phyloP scores from a whole-genome alignment of 2,329 filamentous ascomycete species.

The Aureobasidium subglaciale region DNA sequence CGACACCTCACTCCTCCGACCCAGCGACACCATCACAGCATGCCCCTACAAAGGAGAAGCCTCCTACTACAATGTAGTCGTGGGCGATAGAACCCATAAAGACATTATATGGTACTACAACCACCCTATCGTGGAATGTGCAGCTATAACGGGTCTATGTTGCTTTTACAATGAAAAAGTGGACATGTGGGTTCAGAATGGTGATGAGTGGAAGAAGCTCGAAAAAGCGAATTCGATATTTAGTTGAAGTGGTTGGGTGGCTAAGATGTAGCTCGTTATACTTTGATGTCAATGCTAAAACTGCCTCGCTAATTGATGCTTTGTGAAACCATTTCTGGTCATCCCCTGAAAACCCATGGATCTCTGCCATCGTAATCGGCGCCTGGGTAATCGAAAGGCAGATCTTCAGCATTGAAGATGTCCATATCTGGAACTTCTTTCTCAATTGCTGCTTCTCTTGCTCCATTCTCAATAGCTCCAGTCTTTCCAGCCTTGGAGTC shows the following conservation, averaged over 20 bases:
- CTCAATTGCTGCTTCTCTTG: neutral
- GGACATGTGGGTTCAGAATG: constrained; percentile 51
- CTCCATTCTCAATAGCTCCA: neutral
- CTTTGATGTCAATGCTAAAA: too few relatives aligned
- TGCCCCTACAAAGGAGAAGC: constrained; percentile 65
- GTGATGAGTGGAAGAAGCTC: constrained; percentile 27
- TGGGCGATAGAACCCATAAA: constrained; percentile 38
- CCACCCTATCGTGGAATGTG: constrained; percentile 51
- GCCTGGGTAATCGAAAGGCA: constrained; percentile 93
- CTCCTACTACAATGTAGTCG: constrained; percentile 51
- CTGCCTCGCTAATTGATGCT: too few relatives aligned
- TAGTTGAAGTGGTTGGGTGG: too few relatives aligned
- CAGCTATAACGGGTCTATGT: constrained; percentile 43
- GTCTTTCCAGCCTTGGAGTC: constrained; percentile 15
- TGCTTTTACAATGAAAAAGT: constrained; percentile 66
- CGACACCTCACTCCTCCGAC: constrained; percentile 38
- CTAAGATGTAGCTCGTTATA: too few relatives aligned
- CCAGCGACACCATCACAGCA: constrained; percentile 47
- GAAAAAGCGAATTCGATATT: constrained; percentile 28
- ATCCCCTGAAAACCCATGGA: too few relatives aligned
- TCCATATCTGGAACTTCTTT: constrained; percentile 19
- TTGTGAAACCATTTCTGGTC: too few relatives aligned
- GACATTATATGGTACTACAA: constrained; percentile 59
- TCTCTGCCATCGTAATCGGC: constrained; percentile 46
- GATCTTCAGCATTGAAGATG: constrained; percentile 67